Base-by-base conservation (phyloP, 2,329 filamentous ascomycete species). In the Xylaria sp. region DNA sequence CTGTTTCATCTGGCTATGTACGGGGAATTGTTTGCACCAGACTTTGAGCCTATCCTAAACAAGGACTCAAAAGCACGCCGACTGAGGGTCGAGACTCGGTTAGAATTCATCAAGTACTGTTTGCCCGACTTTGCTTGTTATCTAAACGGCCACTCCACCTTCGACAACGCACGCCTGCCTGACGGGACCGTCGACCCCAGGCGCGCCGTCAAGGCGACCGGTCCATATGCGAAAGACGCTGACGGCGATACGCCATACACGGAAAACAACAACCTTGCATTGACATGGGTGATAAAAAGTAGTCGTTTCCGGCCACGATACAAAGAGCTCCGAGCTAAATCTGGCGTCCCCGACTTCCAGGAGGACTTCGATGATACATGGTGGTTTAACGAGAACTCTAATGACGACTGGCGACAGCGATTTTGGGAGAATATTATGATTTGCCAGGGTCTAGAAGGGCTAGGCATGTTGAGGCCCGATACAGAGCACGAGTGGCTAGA, bases 171-270 rank as follows among this genome's bases (percentile, higher is more conserved):
- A n/a, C 9, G 5, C 10, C 21, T 18, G 5, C 54, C 37, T 12
- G 54, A 42, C 13, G 13, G 2, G 9, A n/a, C 35, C 13, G 2
- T 29, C 1, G 37, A 58, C 16, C 54, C 35, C 6, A 27, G 54
- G 16, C 54, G 37, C 13, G 3, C 18, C 1, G 37, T 58, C 37
- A 58, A 44, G 54, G 2, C 35, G 5, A 58, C 54, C 3, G 54
- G 54, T 9, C 54, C 54, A 25, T 58, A 58, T 40, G 23, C 21
- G 37, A 2, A n/a, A 27, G 21, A 5, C 12, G 5, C 23, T 2
- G 0, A 89, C 40, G 40, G 40, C 16, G 18, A 44, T 18, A n/a
- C 16, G 40, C 40, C 40, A 44, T 4, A 18, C 13, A 86, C 91
- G 74, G 87, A 90, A 67, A 80, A 42, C 23, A 53, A 69, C 18